Base-by-base conservation (phyloP, 2,329 filamentous ascomycete genomes). In the Monilinia fructicola region DNA sequence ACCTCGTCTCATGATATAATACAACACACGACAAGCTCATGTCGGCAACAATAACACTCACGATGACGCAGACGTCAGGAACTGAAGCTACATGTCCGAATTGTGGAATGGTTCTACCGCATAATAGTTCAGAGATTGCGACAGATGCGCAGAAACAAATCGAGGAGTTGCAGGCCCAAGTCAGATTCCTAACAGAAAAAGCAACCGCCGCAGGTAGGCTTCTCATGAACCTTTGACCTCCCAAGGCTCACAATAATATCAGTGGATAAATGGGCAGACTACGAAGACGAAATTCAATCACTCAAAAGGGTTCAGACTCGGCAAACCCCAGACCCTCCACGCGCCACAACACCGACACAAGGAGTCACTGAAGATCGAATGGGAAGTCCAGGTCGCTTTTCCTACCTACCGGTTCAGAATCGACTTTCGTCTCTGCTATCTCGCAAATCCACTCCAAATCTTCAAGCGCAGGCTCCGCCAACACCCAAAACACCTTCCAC, bases 261-360 rank as follows among this genome's bases (percentile, higher is more conserved):
- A 76, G 83, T 86, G 69, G 84, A 87, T 77, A 84, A 83, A 75
- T 88, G 85, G 84, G 89, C 90, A 74, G 89, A 92, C 79, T 93
- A 92, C 81, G 91, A 94, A 78, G 90, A 92, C 77, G 89, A 93
- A 76, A 83, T 93, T 52, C 81, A 85, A 54, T 81, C 78, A 54
- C 81, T 92, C 65, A 85, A 85, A 71, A 79, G 78, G 74, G 35
- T 42, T 38, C 75, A 61, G 72, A 70, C 72, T 70, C 59, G 72
- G 46, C 65, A 71, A 64, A 65, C 23, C 4, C n/a, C 31, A 21
- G 65, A 60, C 31, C 52, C 53, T 18, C 54, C 40, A 23, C 42
- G 40, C 12, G 44, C 46, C 26, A 52, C 65, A 54, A 61, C 65
- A 55, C 68, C 64, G 55, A 61, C 66, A 53, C 61, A 55, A 68